Evolutionary conservation across 176 grass and related monocot species (phyloP).

Genomic region (Chloris gayana): DNA sequence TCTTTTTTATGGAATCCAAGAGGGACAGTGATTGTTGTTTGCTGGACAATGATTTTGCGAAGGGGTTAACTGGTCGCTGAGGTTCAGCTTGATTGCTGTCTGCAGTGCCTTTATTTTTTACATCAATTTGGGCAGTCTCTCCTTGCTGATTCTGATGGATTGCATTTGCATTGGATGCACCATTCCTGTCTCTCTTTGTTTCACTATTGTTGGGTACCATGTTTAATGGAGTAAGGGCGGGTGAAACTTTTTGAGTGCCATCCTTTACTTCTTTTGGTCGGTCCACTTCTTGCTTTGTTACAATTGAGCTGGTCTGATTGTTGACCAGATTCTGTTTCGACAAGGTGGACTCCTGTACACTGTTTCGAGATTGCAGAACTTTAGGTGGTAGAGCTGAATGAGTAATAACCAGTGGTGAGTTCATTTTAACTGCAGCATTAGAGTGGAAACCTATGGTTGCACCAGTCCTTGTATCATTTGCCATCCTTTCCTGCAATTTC

Average conservation of each 20-base stretch:
- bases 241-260: slow-evolving; percentile 16
- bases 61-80: slow-evolving; percentile 62
- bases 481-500: slow-evolving; percentile 75
- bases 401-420: slow-evolving; percentile 9
- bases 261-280: slow-evolving; percentile 16
- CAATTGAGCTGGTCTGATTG: slow-evolving; percentile 24
- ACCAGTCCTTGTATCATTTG: slow-evolving; percentile 36
- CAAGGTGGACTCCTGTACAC: slow-evolving; percentile 16
- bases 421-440: slow-evolving; percentile 17
- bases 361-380: slow-evolving; percentile 29
- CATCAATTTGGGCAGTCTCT: slow-evolving; percentile 3
- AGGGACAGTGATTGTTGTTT: slow-evolving; percentile 56
- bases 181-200: slow-evolving; percentile 28
- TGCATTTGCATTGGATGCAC: background rate
- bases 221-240: slow-evolving; percentile 21
- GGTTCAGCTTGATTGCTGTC: slow-evolving; percentile 14
- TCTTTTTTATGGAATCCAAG: slow-evolving; percentile 73
- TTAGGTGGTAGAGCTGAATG: slow-evolving; percentile 14
- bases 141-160: slow-evolving; percentile 21
- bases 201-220: slow-evolving; percentile 36
- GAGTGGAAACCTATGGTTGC: slow-evolving; percentile 13
- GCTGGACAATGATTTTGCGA: slow-evolving; percentile 53
- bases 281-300: slow-evolving; percentile 38
- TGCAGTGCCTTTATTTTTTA: background rate
- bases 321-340: slow-evolving; percentile 10